A percentile compares a stretch with the other conserved stretches of the same genome.
These are phyloP conservation scores for Wickerhamiella dianesei DNA, from an alignment of 805 yeast genomes.

Conservation along the genomic window DNA sequence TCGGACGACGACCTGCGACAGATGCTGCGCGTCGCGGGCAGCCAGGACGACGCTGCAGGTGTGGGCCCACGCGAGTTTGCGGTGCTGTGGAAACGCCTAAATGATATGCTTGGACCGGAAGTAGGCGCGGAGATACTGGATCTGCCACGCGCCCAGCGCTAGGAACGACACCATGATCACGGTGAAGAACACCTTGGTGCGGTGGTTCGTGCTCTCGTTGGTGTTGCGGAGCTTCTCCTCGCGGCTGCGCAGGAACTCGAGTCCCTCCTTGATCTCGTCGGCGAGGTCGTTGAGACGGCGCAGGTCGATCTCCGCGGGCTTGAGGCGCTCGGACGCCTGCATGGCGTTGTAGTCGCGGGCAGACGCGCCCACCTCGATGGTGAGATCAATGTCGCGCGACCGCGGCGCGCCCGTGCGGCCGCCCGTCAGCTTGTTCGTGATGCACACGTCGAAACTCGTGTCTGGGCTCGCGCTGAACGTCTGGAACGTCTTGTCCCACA, in stretches of 20 bases:
- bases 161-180: constrained; percentile 54
- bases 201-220: constrained; percentile 86
- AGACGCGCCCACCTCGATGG: constrained; percentile 87
- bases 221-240: constrained; percentile 93
- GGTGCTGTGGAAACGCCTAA: constrained; percentile 19
- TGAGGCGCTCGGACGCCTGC: constrained; percentile 83
- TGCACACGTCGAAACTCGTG: constrained; percentile 84
- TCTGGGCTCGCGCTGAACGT: constrained; percentile 76
- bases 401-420: constrained; percentile 28
- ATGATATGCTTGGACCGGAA: constrained; percentile 42
- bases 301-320: constrained; percentile 83
- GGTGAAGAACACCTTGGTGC: constrained; percentile 79
- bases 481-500: constrained; percentile 56
- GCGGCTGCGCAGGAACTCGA: constrained; percentile 72
- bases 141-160: constrained; percentile 83
- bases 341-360: constrained; percentile 97
- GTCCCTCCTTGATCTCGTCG: constrained; percentile 64
- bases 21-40: constrained; percentile 22
- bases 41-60: constrained; percentile 3
- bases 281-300: constrained; percentile 77
- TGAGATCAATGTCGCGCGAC: constrained; percentile 69
- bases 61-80: constrained; percentile 16
- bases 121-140: constrained; percentile 80
- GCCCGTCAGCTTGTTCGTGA: constrained; percentile 45
- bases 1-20: constrained; percentile 21